These are phyloP conservation scores for Auxenochlorella pyrenoidosa DNA, from an alignment of 139 green algal species.

Conservation along the genomic window DNA sequence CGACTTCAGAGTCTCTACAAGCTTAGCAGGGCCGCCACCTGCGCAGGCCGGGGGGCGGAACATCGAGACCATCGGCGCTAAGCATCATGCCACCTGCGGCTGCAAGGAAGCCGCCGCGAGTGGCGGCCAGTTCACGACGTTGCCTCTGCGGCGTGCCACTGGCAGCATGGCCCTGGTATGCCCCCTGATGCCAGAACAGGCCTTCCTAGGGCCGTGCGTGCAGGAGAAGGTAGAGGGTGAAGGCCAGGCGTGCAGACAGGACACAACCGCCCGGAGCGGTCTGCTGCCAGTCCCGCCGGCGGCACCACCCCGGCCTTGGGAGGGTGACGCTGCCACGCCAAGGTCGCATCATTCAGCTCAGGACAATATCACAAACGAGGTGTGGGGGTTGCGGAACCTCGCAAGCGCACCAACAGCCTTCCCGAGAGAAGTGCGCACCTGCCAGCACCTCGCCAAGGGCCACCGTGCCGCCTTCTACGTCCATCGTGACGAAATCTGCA, in stretches of 20 bases:
- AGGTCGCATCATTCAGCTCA: neutral
- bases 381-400: too few species aligned
- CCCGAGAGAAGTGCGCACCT: neutral
- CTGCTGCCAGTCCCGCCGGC: neutral
- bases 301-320: neutral
- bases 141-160: neutral
- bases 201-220: neutral
- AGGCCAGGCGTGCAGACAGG: neutral
- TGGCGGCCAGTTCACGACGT: neutral
- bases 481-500: neutral
- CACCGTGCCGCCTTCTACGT: neutral
- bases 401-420: too few species aligned
- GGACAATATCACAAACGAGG: too few species aligned
- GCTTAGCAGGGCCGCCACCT: neutral
- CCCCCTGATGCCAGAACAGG: too few species aligned
- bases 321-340: too few species aligned
- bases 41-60: neutral
- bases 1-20: conserved; percentile 6
- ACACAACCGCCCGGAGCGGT: neutral
- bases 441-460: neutral
- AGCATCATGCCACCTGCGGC: too few species aligned
- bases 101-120: neutral
- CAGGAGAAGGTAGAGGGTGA: neutral
- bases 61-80: too few species aligned
- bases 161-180: too few species aligned